Evolutionary conservation across 225 moss, liverwort and hornwort genomes (phyloP), one percentile per base, ranked within the genome.

Genomic region (Anthoceros angustus): DNA sequence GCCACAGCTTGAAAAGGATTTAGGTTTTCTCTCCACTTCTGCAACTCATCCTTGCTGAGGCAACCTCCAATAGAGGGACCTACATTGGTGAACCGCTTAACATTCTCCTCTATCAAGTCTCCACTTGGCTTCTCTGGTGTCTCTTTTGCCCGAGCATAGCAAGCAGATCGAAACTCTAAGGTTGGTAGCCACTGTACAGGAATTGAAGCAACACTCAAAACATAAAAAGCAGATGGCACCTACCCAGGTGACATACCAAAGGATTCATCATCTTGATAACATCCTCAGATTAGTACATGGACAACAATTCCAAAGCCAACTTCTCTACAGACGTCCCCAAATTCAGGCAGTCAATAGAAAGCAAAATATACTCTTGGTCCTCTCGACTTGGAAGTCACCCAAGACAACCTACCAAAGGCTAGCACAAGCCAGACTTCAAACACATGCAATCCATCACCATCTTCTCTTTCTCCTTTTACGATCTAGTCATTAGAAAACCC

Each of bases 401-500:
- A 60, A 18, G 20, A 65, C 10, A 55, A 74, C 85, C 72, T 74
- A 93, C 93, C 93, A 74, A 88, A 88, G 61, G 68, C 62, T 67
- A 65, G 23, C 45, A 91, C 69, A 41, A 91, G 82, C 67, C 92
- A 81, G 63, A 77, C 74, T 66, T 80, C 73, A 72, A 87, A 98
- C 41, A 92, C 88, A 70, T 86, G 84, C 43, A 81, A 77, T 63
- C 95, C 87, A 67, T 80, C 85, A 64, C 92, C 92, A 68, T 98
- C 95, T 68, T 91, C 92, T 42, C 69, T 64, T 66, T 98, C 95
- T 72, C 79, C 89, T 62, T 78, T 74, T 25, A 83, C 68, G 41
- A 72, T 75, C 18, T 80, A 76, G 63, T 77, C 77, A 72, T 63
- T 76, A 16, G 75, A 79, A 50, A 84, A 92, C 73, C 76, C 76